A percentile compares a stretch with the other conserved stretches of the same genome.
These are phyloP conservation scores for Nothophoma quercina DNA, from an alignment of 2,329 filamentous ascomycete genomes.

Conservation along the genomic window DNA sequence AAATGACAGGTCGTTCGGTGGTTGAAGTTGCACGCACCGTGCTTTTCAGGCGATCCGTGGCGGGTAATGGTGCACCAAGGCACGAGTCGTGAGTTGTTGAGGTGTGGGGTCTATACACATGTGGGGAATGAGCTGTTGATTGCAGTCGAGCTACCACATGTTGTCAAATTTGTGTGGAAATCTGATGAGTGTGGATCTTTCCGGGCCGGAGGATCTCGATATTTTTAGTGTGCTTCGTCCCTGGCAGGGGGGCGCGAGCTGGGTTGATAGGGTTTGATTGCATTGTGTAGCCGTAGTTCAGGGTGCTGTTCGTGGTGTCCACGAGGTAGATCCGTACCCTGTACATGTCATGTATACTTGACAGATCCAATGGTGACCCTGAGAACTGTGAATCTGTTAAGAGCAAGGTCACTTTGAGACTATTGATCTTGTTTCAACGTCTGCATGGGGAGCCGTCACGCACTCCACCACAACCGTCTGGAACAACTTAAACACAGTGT, in stretches of 20 bases:
- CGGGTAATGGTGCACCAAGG: constrained; percentile 4
- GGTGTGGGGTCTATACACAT: background rate
- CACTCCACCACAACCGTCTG: background rate
- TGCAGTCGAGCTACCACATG: too few relatives aligned
- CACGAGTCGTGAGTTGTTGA: constrained; percentile 11
- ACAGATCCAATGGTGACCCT: background rate
- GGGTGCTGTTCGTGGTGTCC: background rate
- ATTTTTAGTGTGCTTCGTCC: background rate
- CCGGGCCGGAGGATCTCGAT: background rate
- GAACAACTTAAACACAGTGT: background rate
- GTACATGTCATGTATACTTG: background rate
- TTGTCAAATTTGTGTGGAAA: too few relatives aligned
- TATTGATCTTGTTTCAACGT: background rate
- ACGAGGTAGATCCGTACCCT: background rate
- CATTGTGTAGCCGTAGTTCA: background rate
- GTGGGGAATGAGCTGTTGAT: constrained; percentile 3
- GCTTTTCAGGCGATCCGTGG: background rate
- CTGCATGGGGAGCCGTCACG: background rate
- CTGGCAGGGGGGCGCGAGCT: background rate
- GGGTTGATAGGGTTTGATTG: background rate
- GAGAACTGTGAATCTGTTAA: background rate
- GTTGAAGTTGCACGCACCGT: too few relatives aligned
- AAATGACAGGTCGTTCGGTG: constrained; percentile 4
- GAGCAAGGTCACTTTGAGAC: background rate
- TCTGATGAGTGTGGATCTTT: background rate